These are phyloP conservation scores for Spathaspora sp. DNA, from an alignment of 1,139 yeast species.

Conservation along the genomic window DNA sequence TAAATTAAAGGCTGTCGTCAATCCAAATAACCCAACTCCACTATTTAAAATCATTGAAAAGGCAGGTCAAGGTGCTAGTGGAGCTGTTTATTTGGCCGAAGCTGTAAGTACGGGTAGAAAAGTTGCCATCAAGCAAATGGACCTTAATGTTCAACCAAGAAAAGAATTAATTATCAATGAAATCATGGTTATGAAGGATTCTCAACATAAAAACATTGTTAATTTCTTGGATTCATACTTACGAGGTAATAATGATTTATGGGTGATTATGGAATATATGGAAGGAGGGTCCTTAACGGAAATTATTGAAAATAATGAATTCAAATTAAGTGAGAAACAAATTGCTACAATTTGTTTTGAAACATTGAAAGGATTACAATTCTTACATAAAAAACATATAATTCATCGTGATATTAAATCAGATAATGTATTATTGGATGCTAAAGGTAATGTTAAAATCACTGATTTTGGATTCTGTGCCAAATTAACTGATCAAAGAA, in stretches of 20 bases:
- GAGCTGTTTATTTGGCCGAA: slow-evolving; percentile 89
- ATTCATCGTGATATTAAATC: slow-evolving; percentile 96
- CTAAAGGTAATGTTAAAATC: slow-evolving; percentile 86
- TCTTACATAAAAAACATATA: slow-evolving; percentile 85
- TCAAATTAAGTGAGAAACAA: slow-evolving; percentile 66
- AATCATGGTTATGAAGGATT: slow-evolving; percentile 50
- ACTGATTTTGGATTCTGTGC: slow-evolving; percentile 99
- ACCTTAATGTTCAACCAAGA: slow-evolving; percentile 87
- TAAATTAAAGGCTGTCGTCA: slow-evolving; percentile 80
- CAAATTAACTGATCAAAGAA: slow-evolving; percentile 86
- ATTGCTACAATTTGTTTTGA: slow-evolving; percentile 90
- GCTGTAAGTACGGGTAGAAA: slow-evolving; percentile 20
- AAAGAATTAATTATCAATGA: slow-evolving; percentile 80
- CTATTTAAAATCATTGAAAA: slow-evolving; percentile 85
- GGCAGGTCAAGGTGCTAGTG: slow-evolving; percentile 99
- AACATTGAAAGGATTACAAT: slow-evolving; percentile 88
- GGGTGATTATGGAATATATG: slow-evolving; percentile 98
- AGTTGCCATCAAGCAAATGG: slow-evolving; percentile 96
- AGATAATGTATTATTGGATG: slow-evolving; percentile 86
- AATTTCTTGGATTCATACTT: slow-evolving; percentile 48
- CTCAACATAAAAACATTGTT: slow-evolving; percentile 48
- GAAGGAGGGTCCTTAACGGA: slow-evolving; percentile 81
- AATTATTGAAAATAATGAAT: slow-evolving; percentile 79
- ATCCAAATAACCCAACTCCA: slow-evolving; percentile 79
- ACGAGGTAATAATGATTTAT: slow-evolving; percentile 49